Base-by-base conservation (phyloP, 306 rosid genomes). In the Spatholobus suberectus region DNA sequence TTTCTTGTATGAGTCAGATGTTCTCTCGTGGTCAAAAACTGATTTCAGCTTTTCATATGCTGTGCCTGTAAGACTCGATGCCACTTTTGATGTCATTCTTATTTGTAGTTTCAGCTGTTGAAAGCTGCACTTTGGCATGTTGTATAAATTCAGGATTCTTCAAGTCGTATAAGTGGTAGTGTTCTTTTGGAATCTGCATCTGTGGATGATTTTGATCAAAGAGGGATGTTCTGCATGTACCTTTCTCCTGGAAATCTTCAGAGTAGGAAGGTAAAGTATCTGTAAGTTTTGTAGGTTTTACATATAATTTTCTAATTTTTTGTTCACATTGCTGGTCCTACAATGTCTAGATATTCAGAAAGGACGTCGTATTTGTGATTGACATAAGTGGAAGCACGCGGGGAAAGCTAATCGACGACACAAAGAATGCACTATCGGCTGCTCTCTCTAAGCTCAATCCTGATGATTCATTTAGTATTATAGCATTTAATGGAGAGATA, bases 341-440 rank as follows among this genome's bases (percentile, higher is more conserved):
- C 69, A 84, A 78, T 88, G 70, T 80, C 76, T 81, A 95, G 98
- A 90, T 84, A 52, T 89, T 90, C 88, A 91, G 84, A 81, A 95
- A 89, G 83, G 85, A 86, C 67, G 70, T 95, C 59, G 72, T 91
- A 57, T 89, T 90, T 24, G 83, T 93, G 70, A 77, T 95, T 77
- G 98, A 95, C 84, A 87, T 93, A 83, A 95, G 98, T 73, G 95
- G 89, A 86, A 95, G 98, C 91, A 90, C 88, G 97, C 85, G 82
- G 85, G 97, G 97, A 70, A 90, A 90, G 83, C 85, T 88, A 75
- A 90, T 95, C 21, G 91, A 91, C 17, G 86, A 86, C 59, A 87
- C 86, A 49, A 90, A 85, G 89, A 87, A 74, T 57, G 94, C 82
- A 61, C 73, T 95, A 47, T 85, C 87, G 2, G 79, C 72, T 71